Base-by-base conservation (phyloP, 78 protist species). In the Planoprotostelium fungivorum region DNA sequence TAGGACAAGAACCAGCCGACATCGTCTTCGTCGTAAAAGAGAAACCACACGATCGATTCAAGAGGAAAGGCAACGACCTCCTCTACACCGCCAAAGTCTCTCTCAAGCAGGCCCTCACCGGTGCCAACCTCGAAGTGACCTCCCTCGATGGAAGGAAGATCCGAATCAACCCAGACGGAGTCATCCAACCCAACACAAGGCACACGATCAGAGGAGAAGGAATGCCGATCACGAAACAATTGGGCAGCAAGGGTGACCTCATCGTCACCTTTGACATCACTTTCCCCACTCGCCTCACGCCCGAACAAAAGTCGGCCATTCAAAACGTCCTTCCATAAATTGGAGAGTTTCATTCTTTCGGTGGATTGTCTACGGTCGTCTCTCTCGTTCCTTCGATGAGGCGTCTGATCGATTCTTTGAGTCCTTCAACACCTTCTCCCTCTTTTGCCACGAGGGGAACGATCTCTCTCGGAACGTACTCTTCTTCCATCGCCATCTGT, bases 191-290 rank as follows among this genome's bases (percentile, higher is more conserved):
- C 36, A 90, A 88, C 31, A 91, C 88, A 35, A 38, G 83, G 35
- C 84, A 92, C 83, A 51, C 34, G 34, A 88, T 93, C n/a, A 89
- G 63, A 0, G 90, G 92, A 51, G 95, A 93, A 35, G 95, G 95
- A 84, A 93, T 93, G 95, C 90, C 90, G 31, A 87, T 90, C 10
- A 37, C 38, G 0, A 89, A 90, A 73, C 90, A 85, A 9, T 16
- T 38, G 10, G 34, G 86, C 1, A 87, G 86, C 38, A 90, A 84
- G 39, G 95, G 95, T 85, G 86, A 93, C n/a, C n/a, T 93, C n/a
- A 83, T 90, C 0, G 83, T 93, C 5, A 36, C 83, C 1, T 93
- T 93, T 51, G 93, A 93, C 36, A 38, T 93, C 16, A 90, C 86
- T 85, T 93, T 88, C 35, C 95, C 95, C 37, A 29, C 84, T 9